phyloP scores from a whole-genome alignment of 2,329 filamentous ascomycete genomes.

The Beauveria varroae region DNA sequence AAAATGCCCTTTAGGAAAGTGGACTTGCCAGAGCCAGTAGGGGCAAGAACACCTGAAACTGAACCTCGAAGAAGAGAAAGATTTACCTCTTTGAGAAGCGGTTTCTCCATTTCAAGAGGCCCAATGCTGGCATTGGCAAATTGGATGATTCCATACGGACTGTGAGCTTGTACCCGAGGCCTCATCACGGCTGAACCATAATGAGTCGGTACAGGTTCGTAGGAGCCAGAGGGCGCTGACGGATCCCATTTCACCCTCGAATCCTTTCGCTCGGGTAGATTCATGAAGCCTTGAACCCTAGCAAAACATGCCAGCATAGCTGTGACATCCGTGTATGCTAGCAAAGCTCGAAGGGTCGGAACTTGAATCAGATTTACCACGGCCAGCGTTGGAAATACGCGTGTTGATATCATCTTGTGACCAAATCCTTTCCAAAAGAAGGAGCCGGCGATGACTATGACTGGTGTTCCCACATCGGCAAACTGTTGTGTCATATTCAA shows the following conservation, averaged over 20 bases:
- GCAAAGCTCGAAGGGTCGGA: not conserved
- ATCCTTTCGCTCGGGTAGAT: not conserved
- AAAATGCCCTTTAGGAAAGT: not conserved
- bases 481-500: not conserved
- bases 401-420: not conserved
- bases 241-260: not conserved
- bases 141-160: not conserved
- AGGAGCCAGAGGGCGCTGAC: not conserved
- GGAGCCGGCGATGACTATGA: not conserved
- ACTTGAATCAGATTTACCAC: not conserved
- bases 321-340: not conserved
- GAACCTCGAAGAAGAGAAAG: not conserved
- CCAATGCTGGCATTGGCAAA: not conserved
- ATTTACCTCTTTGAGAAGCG: not conserved
- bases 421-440: constrained; percentile 4
- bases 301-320: not conserved
- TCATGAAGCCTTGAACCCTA: not conserved
- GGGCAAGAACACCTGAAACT: not conserved
- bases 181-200: not conserved
- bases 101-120: not conserved
- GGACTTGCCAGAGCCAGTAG: not conserved
- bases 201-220: not conserved
- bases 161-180: not conserved
- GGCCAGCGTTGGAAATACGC: not conserved
- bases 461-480: not conserved